phyloP scores from a whole-genome alignment of 495 filamentous ascomycete genomes.

The Penicillium bovifimosum region DNA sequence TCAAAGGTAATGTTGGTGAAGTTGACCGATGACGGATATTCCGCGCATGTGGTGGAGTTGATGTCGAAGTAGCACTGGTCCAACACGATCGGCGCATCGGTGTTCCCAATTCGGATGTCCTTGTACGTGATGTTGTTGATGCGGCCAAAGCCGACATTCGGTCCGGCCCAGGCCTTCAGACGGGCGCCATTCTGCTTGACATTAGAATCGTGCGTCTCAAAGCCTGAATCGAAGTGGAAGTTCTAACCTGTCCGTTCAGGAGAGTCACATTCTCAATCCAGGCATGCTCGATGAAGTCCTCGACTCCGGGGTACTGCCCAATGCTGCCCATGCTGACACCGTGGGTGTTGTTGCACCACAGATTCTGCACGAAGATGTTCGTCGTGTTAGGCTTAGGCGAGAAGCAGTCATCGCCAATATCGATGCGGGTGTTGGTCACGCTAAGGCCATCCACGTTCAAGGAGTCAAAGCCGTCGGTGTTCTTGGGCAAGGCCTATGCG shows the following conservation, averaged over 20 bases:
- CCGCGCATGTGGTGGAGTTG: constrained; percentile 41
- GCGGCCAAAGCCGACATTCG: constrained; percentile 49
- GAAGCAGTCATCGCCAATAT: constrained; percentile 57
- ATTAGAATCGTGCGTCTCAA: neutral
- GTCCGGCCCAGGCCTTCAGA: constrained; percentile 52
- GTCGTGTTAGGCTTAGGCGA: constrained; percentile 54
- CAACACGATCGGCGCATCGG: constrained; percentile 48
- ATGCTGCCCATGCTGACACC: constrained; percentile 55
- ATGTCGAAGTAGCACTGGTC: constrained; percentile 57
- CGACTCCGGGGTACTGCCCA: constrained; percentile 49
- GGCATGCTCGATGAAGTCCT: constrained; percentile 49
- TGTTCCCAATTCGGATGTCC: constrained; percentile 51
- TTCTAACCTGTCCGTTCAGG: constrained; percentile 43
- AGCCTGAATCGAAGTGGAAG: neutral
- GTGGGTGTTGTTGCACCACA: constrained; percentile 55
- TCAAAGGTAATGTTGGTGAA: constrained; percentile 51
- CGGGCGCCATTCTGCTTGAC: constrained; percentile 45
- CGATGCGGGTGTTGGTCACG: constrained; percentile 46
- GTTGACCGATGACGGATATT: constrained; percentile 49
- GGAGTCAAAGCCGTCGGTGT: constrained; percentile 57
- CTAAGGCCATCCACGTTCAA: constrained; percentile 44
- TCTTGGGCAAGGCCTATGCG: constrained; percentile 42
- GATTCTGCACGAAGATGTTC: constrained; percentile 51
- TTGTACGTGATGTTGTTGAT: constrained; percentile 56
- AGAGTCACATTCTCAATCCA: constrained; percentile 53